Base-by-base conservation (phyloP, 441 rosid genomes). In the Erodium moschatum region DNA sequence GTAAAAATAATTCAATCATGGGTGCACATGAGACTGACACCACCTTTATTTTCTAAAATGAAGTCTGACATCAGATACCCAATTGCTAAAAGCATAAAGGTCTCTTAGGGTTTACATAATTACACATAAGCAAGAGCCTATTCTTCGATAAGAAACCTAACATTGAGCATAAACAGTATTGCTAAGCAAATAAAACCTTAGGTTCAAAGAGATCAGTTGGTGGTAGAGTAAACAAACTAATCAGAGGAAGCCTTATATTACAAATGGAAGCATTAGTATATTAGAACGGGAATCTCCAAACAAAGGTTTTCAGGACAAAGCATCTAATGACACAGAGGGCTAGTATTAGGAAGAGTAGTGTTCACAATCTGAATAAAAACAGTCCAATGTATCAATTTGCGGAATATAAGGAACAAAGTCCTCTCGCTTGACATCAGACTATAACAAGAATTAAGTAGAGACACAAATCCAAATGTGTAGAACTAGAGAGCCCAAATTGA, bases 381-480 rank as follows among this genome's bases (percentile, higher is more conserved):
- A 6, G 10, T 6, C 27, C 11, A 56, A 18, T 56, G 62, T 56
- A 56, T 56, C 6, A 11, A 56, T 8, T 56, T 16, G 62, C 62
- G 18, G 62, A 56, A 18, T 5, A 56, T 18, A 56, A 16, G 12
- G 27, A 56, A 19, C 62, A 56, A 56, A 6, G 13, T 18, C 24
- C 9, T 54, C 21, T 54, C 6, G 21, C 61, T 54, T 54, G 61
- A 54, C 21, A 54, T 54, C 61, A 18, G 61, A 54, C 61, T 54
- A 18, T 54, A 54, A 6, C 24, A n/a, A 54, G 21, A 54, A 16
- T 54, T 3, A 54, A 18, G 20, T n/a, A 54, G 3, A 21, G 21
- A 54, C 20, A 15, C 6, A 54, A 11, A 54, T 6, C 54, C 5
- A 52, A 52, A n/a, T n/a, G 15, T 8, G 16, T 4, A n/a, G 60